These are phyloP conservation scores for Aspergillus bridgeri DNA, from an alignment of 495 filamentous ascomycete species.

Conservation along the genomic window DNA sequence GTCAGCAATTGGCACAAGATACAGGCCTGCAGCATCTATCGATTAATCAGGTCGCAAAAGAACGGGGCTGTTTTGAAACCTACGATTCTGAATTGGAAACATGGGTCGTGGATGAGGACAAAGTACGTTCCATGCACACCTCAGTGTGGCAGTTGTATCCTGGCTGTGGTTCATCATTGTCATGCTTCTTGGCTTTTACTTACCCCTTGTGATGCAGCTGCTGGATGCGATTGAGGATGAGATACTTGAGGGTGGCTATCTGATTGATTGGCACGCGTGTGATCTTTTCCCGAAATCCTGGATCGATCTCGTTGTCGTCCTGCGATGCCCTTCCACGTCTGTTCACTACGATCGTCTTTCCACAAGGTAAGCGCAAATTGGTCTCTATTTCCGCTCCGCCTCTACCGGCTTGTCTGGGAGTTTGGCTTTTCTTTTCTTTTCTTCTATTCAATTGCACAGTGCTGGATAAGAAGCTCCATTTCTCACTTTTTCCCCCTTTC, in stretches of 20 bases:
- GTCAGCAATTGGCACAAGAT: constrained; percentile 69
- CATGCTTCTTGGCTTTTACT: constrained; percentile 1
- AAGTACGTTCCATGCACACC: constrained; percentile 50
- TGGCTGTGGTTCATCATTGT: not conserved
- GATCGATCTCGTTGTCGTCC: constrained; percentile 93
- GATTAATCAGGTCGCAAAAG: constrained; percentile 89
- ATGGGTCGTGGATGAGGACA: constrained; percentile 96
- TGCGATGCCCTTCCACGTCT: constrained; percentile 69
- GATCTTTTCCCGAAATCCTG: constrained; percentile 91
- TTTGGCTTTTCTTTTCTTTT: not conserved
- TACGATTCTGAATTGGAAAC: constrained; percentile 80
- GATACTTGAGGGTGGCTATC: constrained; percentile 72
- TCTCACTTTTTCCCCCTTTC: not conserved
- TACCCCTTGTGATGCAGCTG: constrained; percentile 48
- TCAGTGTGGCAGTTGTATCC: not conserved
- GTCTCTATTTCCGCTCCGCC: not conserved
- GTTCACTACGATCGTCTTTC: constrained; percentile 82
- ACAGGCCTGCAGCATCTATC: constrained; percentile 76
- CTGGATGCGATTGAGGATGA: constrained; percentile 87
- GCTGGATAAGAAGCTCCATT: too few species aligned
- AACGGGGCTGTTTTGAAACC: constrained; percentile 74
- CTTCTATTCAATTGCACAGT: not conserved
- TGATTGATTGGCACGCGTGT: constrained; percentile 98
- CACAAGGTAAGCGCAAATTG: constrained; percentile 49
- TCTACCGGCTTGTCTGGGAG: not conserved